Percentiles rank a stretch among this genome's conserved stretches.
Evolutionary conservation across 768 basidiomycete genomes (phyloP).

Genomic region (Suillus spraguei): DNA sequence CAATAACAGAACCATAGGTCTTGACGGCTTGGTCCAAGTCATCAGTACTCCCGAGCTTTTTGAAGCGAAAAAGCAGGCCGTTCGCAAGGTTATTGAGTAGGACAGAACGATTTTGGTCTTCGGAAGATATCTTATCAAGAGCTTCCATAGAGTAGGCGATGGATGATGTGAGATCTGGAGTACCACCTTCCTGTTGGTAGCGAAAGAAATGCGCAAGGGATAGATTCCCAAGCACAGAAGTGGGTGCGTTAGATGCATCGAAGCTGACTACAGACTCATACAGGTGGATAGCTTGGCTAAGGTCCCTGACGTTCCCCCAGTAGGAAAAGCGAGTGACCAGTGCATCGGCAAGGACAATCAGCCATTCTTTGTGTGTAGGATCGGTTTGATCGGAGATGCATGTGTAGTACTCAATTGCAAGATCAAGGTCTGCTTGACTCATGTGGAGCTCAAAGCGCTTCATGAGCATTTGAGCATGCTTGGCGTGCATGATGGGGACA

Average conservation of each 20-base stretch:
- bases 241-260: slow-evolving; percentile 8
- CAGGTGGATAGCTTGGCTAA: slow-evolving; percentile 24
- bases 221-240: background rate
- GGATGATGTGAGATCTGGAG: slow-evolving; percentile 29
- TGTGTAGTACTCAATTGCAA: background rate
- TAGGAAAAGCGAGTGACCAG: slow-evolving; percentile 18
- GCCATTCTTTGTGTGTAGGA: slow-evolving; percentile 3
- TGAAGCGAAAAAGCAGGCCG: slow-evolving; percentile 12
- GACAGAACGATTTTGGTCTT: slow-evolving; percentile 16
- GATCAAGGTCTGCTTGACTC: background rate
- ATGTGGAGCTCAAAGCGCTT: slow-evolving; percentile 8
- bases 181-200: slow-evolving; percentile 25
- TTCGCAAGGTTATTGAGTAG: slow-evolving; percentile 1
- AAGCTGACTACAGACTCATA: slow-evolving; percentile 24
- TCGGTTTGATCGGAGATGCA: slow-evolving; percentile 22
- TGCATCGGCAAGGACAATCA: slow-evolving; percentile 17
- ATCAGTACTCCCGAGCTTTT: slow-evolving; percentile 10
- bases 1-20: slow-evolving; percentile 16
- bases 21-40: slow-evolving; percentile 20
- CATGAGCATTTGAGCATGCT: background rate
- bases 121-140: slow-evolving; percentile 14
- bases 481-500: slow-evolving; percentile 8
- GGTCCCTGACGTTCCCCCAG: slow-evolving; percentile 14
- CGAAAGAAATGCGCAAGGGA: slow-evolving; percentile 18
- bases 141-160: slow-evolving; percentile 31